Base-by-base conservation (phyloP, 768 basidiomycete genomes). In the Dictyophora rubrovolvata region DNA sequence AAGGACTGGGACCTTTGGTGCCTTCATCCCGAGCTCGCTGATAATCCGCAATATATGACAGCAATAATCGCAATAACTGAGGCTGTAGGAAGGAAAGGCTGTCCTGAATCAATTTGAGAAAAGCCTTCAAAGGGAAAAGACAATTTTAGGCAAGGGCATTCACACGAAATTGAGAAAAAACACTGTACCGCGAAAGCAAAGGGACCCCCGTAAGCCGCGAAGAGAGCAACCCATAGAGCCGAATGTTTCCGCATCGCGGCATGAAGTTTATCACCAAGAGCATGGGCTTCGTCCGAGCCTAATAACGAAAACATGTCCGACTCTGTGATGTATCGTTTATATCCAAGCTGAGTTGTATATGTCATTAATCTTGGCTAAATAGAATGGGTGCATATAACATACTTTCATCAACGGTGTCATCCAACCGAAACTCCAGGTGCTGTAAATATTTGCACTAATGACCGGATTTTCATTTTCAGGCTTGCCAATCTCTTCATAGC, bases 391-490 rank as follows among this genome's bases (percentile, higher is more conserved):
- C 0, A 21, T 22, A 51, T 17, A 22, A 50, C 35, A 28, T 51
- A 61, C 61, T 53, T 74, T 77, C 82, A 93, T 79, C 17, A 93
- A 78, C 0, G 79, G 79, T 1, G 89, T 90, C 75, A 97, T 80
- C 93, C 93, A 98, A 0, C 75, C 72, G 67, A 97, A 98, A 0
- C 83, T 85, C 78, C 86, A 91, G 42, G 80, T 75, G 65, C 87
- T 90, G 68, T 84, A 94, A 20, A 92, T 73, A 67, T 91, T 93
- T 17, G 93, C 88, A 0, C 81, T 85, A 17, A 86, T 65, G 1
- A 85, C 71, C 0, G 93, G 93, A 66, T 74, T 87, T 66, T 92
- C 89, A 20, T 67, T 57, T 33, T 68, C 66, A 17, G 63, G 55
- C 57, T 63, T 60, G 14, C 67, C 62, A 33, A 69, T 65, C 20